Evolutionary conservation across 2,329 filamentous ascomycete genomes (phyloP), one percentile per base, ranked within the genome.

Genomic region (Scorias spongiosa): DNA sequence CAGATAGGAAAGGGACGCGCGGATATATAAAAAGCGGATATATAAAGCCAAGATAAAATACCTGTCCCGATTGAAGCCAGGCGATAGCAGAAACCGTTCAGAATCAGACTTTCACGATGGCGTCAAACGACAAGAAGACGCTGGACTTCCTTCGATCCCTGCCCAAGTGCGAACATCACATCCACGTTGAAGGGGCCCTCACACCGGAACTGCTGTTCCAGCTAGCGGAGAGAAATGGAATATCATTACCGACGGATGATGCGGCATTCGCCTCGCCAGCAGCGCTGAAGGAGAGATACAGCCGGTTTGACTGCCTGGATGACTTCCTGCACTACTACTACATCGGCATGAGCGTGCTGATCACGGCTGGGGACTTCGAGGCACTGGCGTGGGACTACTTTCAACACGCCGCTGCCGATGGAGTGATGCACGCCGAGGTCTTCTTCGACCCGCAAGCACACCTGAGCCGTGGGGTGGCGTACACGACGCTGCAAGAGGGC

Each of bases 391-490:
- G 76, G 67, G 72, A 74, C 48, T 88, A 88, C 64, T 81, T 87
- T 59, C 56, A 67, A 29, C 74, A 71, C 46, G 82, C 80, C 2
- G 69, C 75, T 29, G 63, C 64, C 1, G 76, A 85, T 48, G 75
- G 76, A 32, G 77, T 87, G 1, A 69, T 74, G 41, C 82, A 88
- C 56, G 80, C 80, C 11, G 83, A 88, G 60, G 71, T 86, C 50
- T 88, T 86, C 65, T 87, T 88, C 64, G 84, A 88, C 58, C 82
- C 83, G 1, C 82, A 88, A 61, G 81, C 80, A 1, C 84, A 88
- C 60, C 72, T 76, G 4, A 64, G 63, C 10, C 72, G 81, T 14
- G 78, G 78, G 5, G 64, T 88, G 2, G 51, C 68, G 7, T 80
- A 84, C 56, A 64, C 70, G 12, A 79, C 74, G 2, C 71, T 87